Conservation (phyloP, 2,329 filamentous ascomycete species). For the Fusarium robinianum region DNA sequence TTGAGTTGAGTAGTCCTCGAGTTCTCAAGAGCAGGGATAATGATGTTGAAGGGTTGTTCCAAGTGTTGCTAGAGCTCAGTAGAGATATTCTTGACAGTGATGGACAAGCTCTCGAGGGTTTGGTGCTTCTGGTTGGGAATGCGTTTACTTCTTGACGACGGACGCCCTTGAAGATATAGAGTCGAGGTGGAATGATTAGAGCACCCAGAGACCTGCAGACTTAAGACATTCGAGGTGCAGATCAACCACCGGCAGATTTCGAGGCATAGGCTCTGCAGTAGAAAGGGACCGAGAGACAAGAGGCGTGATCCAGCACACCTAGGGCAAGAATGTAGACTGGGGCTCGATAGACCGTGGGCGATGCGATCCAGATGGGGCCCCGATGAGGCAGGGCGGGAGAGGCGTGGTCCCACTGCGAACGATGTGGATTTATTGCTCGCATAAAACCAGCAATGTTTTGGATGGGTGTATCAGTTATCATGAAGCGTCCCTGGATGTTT, state of each 20-base stretch:
- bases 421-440: constrained; percentile 34
- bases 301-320: constrained; percentile 27
- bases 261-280: constrained; percentile 36
- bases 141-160: constrained; percentile 41
- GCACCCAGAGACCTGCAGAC: constrained; percentile 38
- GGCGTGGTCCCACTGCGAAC: constrained; percentile 33
- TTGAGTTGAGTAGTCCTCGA: constrained; percentile 10
- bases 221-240: constrained; percentile 44
- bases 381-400: constrained; percentile 36
- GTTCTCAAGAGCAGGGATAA: constrained; percentile 20
- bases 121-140: constrained; percentile 43
- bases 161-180: constrained; percentile 49
- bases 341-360: constrained; percentile 13
- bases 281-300: constrained; percentile 45
- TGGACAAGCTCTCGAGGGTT: constrained; percentile 14
- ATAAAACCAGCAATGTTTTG: constrained; percentile 30
- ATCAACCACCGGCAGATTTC: constrained; percentile 42
- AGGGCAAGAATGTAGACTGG: constrained; percentile 43
- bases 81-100: constrained; percentile 21
- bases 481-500: constrained; percentile 31
- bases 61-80: constrained; percentile 21
- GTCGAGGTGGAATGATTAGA: constrained; percentile 44
- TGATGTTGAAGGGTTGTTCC: constrained; percentile 22
- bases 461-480: constrained; percentile 29
- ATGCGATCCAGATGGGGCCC: constrained; percentile 36